These are phyloP conservation scores for Rubroboletus satanas DNA, from an alignment of 768 basidiomycete genomes.

Conservation along the genomic window DNA sequence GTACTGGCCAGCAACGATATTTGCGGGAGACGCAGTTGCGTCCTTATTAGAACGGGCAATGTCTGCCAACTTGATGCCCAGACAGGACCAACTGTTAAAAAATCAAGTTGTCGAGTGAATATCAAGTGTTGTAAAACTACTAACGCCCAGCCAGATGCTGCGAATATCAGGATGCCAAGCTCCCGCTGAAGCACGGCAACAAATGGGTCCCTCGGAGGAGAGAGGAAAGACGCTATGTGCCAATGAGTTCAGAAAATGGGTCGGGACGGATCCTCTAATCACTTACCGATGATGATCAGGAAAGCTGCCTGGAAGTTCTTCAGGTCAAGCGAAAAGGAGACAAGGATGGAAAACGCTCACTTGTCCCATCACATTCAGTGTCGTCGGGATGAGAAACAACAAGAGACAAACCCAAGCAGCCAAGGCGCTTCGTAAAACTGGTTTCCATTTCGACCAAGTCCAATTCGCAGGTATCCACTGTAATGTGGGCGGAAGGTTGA, in stretches of 20 bases:
- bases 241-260: not conserved
- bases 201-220: conserved; percentile 67
- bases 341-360: conserved; percentile 28
- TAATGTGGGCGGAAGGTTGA: conserved; percentile 31
- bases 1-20: conserved; percentile 50
- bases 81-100: conserved; percentile 55
- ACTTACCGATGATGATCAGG: conserved; percentile 56
- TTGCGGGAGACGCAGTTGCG: conserved; percentile 34
- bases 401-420: conserved; percentile 59
- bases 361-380: conserved; percentile 52
- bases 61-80: conserved; percentile 61
- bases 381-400: conserved; percentile 53
- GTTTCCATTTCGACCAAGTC: conserved; percentile 57
- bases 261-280: not conserved
- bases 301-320: conserved; percentile 50
- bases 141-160: conserved; percentile 55
- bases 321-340: not conserved
- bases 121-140: conserved; percentile 20
- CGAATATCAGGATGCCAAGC: conserved; percentile 48
- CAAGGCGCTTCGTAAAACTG: conserved; percentile 57
- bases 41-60: conserved; percentile 47
- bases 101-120: not conserved
- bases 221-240: conserved; percentile 53
- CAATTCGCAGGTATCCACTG: conserved; percentile 58
- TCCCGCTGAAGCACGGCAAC: conserved; percentile 67